Conservation (phyloP, 2,329 filamentous ascomycete species). For the Neofusicoccum umdonicola region DNA sequence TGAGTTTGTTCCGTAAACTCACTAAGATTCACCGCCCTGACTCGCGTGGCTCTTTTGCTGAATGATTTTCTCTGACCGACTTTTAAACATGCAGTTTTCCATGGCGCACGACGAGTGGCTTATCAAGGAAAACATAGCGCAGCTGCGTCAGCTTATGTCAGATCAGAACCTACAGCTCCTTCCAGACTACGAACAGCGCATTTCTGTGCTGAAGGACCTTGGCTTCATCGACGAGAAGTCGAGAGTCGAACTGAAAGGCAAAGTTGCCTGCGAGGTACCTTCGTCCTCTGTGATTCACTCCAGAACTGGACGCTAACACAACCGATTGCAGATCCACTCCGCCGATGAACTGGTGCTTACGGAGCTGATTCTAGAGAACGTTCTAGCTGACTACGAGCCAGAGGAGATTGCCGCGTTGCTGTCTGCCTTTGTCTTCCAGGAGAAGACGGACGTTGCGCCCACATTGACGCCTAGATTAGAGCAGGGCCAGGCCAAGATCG, state of each 20-base stretch:
- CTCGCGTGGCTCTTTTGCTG: slow-evolving; percentile 20
- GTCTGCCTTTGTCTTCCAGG: slow-evolving; percentile 95
- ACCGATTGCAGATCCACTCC: slow-evolving; percentile 69
- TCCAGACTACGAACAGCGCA: slow-evolving; percentile 94
- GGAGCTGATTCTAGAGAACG: slow-evolving; percentile 93
- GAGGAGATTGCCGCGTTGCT: slow-evolving; percentile 94
- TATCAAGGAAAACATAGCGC: slow-evolving; percentile 87
- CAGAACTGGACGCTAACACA: slow-evolving; percentile 11
- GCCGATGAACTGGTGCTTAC: slow-evolving; percentile 95
- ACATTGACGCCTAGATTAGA: slow-evolving; percentile 79
- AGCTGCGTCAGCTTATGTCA: slow-evolving; percentile 84
- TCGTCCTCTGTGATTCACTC: slow-evolving; percentile 8
- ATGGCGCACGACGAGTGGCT: slow-evolving; percentile 98
- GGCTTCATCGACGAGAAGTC: slow-evolving; percentile 85
- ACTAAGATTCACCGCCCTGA: background rate
- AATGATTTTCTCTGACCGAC: slow-evolving; percentile 19
- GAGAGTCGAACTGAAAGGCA: slow-evolving; percentile 92
- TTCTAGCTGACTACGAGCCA: slow-evolving; percentile 90
- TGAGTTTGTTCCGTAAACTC: slow-evolving; percentile 48
- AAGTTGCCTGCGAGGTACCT: slow-evolving; percentile 83
- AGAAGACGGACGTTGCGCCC: slow-evolving; percentile 83
- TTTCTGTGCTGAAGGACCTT: slow-evolving; percentile 86
- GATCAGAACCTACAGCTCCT: slow-evolving; percentile 95
- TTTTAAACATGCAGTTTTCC: slow-evolving; percentile 61
- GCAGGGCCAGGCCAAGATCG: slow-evolving; percentile 78